Percentiles rank a stretch among this genome's conserved stretches.
phyloP scores from a whole-genome alignment of 2,329 filamentous ascomycete species.

The Beauveria sp. region DNA sequence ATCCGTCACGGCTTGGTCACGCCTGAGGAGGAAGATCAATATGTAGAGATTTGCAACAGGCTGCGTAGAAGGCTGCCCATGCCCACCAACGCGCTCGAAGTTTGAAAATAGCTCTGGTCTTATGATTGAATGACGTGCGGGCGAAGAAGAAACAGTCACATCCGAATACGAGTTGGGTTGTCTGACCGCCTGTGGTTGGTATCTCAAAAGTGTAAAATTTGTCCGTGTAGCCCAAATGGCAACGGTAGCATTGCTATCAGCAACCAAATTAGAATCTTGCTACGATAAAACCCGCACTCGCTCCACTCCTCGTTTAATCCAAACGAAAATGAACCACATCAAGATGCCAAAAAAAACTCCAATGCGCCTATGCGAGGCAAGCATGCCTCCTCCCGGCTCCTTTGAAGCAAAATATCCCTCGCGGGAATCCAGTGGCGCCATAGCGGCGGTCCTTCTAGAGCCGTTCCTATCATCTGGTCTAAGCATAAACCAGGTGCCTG shows the following conservation, averaged over 20 bases:
- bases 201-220: neutral
- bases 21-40: conserved; percentile 63
- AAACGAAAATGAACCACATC: neutral
- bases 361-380: conserved; percentile 1
- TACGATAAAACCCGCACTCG: neutral
- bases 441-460: conserved; percentile 1
- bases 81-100: conserved; percentile 18
- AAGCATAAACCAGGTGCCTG: neutral
- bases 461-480: neutral
- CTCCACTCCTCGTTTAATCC: conserved; percentile 8
- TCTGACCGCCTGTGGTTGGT: conserved; percentile 1
- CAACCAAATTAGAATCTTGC: conserved; percentile 7
- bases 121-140: neutral
- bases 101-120: neutral
- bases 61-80: conserved; percentile 38
- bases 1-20: conserved; percentile 69
- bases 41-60: conserved; percentile 54
- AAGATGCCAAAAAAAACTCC: conserved; percentile 8
- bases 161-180: neutral
- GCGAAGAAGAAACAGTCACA: neutral
- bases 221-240: conserved; percentile 54
- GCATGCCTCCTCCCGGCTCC: neutral
- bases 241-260: neutral
- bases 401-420: conserved; percentile 7
- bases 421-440: neutral